A percentile compares a stretch with the other conserved stretches of the same genome.
These are phyloP conservation scores for Yamadazyma spencermartinsiae DNA, from an alignment of 1,139 yeast genomes.

Conservation along the genomic window DNA sequence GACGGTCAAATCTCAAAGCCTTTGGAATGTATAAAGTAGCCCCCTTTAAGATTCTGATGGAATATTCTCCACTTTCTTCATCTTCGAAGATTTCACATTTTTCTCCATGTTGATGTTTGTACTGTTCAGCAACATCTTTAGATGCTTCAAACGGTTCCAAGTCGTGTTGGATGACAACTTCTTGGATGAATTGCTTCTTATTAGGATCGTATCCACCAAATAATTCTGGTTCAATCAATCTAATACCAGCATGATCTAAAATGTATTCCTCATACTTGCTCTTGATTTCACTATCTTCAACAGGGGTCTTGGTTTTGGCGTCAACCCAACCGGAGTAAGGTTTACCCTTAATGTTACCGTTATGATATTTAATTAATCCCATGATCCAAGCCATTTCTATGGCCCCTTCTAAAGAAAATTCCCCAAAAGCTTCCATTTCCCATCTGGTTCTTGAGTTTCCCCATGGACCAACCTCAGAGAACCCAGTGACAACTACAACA, in stretches of 20 bases:
- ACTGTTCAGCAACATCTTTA: constrained; percentile 88
- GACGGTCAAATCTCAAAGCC: constrained; percentile 91
- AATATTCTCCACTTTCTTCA: constrained; percentile 87
- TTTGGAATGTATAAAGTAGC: constrained; percentile 90
- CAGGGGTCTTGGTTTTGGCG: constrained; percentile 88
- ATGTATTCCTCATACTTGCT: constrained; percentile 85
- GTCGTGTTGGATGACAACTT: constrained; percentile 93
- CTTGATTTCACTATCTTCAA: constrained; percentile 93
- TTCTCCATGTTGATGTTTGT: constrained; percentile 91
- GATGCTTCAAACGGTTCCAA: constrained; percentile 94
- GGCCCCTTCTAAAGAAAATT: constrained; percentile 96
- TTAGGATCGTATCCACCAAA: constrained; percentile 93
- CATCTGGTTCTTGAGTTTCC: constrained; percentile 99
- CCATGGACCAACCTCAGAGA: constrained; percentile 99
- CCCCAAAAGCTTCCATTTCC: constrained; percentile 98
- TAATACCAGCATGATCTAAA: constrained; percentile 92
- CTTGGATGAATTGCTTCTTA: constrained; percentile 90
- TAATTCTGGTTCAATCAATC: constrained; percentile 93
- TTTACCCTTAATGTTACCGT: constrained; percentile 87
- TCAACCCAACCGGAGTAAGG: constrained; percentile 97
- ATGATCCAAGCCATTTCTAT: constrained; percentile 99
- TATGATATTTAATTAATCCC: constrained; percentile 94
- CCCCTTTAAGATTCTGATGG: constrained; percentile 89
- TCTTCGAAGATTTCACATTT: constrained; percentile 90
- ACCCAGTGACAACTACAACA: constrained; percentile 94